phyloP scores from a whole-genome alignment of 768 basidiomycete genomes.

The Agaricus bisporus region DNA sequence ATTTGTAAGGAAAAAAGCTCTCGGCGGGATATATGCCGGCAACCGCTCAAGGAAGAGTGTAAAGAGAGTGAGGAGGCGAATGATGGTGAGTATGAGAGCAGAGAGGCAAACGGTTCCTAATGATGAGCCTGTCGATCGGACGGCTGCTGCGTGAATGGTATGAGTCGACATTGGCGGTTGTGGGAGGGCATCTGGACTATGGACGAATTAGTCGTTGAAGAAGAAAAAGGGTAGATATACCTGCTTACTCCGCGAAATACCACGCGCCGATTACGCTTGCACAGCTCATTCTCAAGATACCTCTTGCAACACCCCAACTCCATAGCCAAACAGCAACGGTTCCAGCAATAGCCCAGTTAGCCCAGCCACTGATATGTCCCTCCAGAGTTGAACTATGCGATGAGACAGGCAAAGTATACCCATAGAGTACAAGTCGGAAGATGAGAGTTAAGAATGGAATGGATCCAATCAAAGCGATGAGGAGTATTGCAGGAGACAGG shows the following conservation, averaged over 20 bases:
- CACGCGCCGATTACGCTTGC: constrained; percentile 86
- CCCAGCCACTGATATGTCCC: constrained; percentile 35
- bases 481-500: constrained; percentile 68
- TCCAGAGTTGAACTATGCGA: constrained; percentile 23
- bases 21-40: constrained; percentile 47
- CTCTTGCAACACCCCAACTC: constrained; percentile 78
- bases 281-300: constrained; percentile 67
- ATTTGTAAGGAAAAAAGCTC: constrained; percentile 37
- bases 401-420: constrained; percentile 32
- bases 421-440: constrained; percentile 71
- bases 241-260: constrained; percentile 67
- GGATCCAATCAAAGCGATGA: constrained; percentile 58
- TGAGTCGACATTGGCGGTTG: constrained; percentile 59
- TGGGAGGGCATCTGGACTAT: constrained; percentile 27
- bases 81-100: constrained; percentile 65
- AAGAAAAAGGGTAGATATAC: not conserved
- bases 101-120: constrained; percentile 76
- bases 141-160: constrained; percentile 69
- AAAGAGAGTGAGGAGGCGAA: constrained; percentile 52
- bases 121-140: constrained; percentile 75
- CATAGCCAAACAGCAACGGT: constrained; percentile 61
- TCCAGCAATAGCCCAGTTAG: constrained; percentile 40
- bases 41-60: constrained; percentile 47
- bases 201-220: not conserved
- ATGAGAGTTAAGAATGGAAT: constrained; percentile 77